Base-by-base conservation (phyloP, 345 rosid genomes). In the Geranium brycei region DNA sequence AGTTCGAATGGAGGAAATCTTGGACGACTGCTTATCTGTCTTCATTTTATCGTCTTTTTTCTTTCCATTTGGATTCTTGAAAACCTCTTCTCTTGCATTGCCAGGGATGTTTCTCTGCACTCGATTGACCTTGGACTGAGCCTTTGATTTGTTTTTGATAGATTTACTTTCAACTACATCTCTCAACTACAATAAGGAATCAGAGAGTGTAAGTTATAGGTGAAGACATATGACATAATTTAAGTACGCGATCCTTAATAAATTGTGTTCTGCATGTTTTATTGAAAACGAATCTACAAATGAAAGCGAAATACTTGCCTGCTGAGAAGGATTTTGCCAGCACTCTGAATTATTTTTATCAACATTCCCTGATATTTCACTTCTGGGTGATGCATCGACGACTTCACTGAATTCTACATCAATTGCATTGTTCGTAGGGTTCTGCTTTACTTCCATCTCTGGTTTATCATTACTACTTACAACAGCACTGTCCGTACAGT, bases 31-130 rank as follows among this genome's bases (percentile, higher is more conserved):
- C 62, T 76, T 80, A 69, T 77, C 75, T n/a, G 61, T 17, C 68
- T 74, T 83, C 35, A 16, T 61, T 72, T 74, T 65, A 31, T 72
- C 62, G 32, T 71, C 75, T 61, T 68, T 73, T 63, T 63, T 79
- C 67, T 60, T 72, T 62, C 64, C 62, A 56, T 58, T 72, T 28
- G 61, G 68, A 64, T 23, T 61, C 66, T 35, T 83, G 53, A 67
- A 72, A 66, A 66, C 35, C 51, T 47, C 61, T 72, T 71, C 73
- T 53, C 69, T 61, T 57, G 71, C 59, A 57, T 69, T 73, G 8
- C 31, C 10, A 51, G 59, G n/a, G 60, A 31, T 14, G 15, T 31
- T 70, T 67, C 65, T 72, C 69, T 31, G 58, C 63, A 66, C 31
- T 66, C 31, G 76, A 63, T 61, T 63, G 30, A 62, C 53, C 38